Evolutionary conservation across 2,329 filamentous ascomycete species (phyloP).

Genomic region (Macrophomina pseudophaseolina): DNA sequence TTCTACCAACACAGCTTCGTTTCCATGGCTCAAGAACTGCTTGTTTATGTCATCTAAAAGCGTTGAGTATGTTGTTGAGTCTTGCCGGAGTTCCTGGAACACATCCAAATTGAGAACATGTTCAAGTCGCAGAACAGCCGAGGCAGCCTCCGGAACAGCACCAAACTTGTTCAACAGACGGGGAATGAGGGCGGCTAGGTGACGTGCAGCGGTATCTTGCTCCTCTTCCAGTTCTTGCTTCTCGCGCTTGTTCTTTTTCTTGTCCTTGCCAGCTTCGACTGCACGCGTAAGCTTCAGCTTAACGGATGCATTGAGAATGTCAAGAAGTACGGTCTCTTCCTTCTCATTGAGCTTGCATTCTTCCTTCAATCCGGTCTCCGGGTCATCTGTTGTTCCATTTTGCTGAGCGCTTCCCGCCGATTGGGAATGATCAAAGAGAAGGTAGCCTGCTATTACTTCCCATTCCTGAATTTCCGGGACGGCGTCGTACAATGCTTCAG

Average conservation of each 20-base stretch:
- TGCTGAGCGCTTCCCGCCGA: conserved; percentile 54
- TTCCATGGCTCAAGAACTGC: conserved; percentile 91
- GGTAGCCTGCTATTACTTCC: conserved; percentile 86
- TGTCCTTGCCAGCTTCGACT: conserved; percentile 65
- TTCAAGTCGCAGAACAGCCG: conserved; percentile 82
- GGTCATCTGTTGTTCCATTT: conserved; percentile 62
- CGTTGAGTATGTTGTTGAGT: conserved; percentile 77
- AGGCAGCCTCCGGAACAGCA: conserved; percentile 83
- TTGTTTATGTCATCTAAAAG: conserved; percentile 90
- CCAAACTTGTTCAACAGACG: conserved; percentile 91
- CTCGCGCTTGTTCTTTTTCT: conserved; percentile 58
- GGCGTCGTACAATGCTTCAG: conserved; percentile 82
- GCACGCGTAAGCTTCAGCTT: conserved; percentile 72
- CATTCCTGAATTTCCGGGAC: conserved; percentile 82
- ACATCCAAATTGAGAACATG: conserved; percentile 85
- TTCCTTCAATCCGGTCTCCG: conserved; percentile 69
- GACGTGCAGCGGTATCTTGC: conserved; percentile 78
- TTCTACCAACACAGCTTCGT: conserved; percentile 82
- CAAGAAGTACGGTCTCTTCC: conserved; percentile 82
- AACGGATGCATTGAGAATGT: conserved; percentile 83
- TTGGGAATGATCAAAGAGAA: conserved; percentile 85
- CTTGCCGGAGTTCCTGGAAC: conserved; percentile 87
- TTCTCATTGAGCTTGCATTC: conserved; percentile 73
- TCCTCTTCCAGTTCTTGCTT: conserved; percentile 69
- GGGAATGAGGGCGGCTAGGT: conserved; percentile 79